phyloP scores from a whole-genome alignment of 495 filamentous ascomycete genomes.

The Aspergillus hancockii region DNA sequence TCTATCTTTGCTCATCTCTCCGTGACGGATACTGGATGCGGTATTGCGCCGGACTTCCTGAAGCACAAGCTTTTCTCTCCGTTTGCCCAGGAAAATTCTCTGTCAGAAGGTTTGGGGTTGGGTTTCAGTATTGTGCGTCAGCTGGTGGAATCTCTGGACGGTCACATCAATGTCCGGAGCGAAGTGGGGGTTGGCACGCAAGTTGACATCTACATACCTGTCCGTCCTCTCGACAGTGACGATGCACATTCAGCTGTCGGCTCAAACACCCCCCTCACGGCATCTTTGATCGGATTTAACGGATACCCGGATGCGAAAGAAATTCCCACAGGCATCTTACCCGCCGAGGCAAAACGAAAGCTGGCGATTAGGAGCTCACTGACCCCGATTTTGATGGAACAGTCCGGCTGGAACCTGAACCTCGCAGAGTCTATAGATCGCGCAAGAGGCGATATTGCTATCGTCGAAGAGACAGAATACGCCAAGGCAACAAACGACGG shows the following conservation, averaged over 20 bases:
- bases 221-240: constrained; percentile 21
- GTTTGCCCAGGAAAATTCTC: constrained; percentile 69
- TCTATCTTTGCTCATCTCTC: constrained; percentile 41
- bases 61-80: constrained; percentile 65
- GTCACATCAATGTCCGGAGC: constrained; percentile 60
- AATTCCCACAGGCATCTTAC: constrained; percentile 27
- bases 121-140: constrained; percentile 70
- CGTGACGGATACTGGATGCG: constrained; percentile 67
- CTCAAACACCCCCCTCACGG: background rate
- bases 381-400: constrained; percentile 29
- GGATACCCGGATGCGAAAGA: constrained; percentile 30
- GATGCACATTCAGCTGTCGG: background rate
- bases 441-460: constrained; percentile 29
- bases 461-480: constrained; percentile 31
- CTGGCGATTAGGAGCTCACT: constrained; percentile 33
- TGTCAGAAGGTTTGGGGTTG: constrained; percentile 67
- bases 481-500: constrained; percentile 11
- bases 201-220: constrained; percentile 53
- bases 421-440: constrained; percentile 28
- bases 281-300: constrained; percentile 36
- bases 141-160: constrained; percentile 59
- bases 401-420: constrained; percentile 30
- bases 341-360: constrained; percentile 34
- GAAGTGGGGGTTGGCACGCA: constrained; percentile 58
- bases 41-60: constrained; percentile 69